phyloP scores from a whole-genome alignment of 306 rosid genomes.

The Cicer chorassanicum region DNA sequence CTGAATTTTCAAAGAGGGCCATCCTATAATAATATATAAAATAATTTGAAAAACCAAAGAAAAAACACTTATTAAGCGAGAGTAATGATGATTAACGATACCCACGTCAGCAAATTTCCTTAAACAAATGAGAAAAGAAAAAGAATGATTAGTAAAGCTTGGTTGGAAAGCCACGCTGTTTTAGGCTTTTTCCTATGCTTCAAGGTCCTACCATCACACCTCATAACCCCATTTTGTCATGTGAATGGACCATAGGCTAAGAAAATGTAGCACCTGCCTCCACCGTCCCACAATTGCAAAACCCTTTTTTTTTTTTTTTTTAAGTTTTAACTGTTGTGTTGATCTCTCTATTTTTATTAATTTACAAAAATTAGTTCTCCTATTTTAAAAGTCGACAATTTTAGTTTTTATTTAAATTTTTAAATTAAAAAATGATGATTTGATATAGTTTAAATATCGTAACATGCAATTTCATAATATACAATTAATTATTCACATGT shows the following conservation, averaged over 20 bases:
- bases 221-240: background rate
- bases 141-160: constrained; percentile 48
- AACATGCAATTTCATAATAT: no score
- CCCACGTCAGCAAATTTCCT: constrained; percentile 46
- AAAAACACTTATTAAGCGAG: constrained; percentile 33
- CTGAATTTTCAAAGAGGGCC: constrained; percentile 39
- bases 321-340: rapidly evolving
- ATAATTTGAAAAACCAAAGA: constrained; percentile 1
- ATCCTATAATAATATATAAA: constrained; percentile 17
- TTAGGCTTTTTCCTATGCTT: constrained; percentile 49
- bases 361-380: no score
- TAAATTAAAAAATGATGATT: no score
- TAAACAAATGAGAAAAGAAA: constrained; percentile 45
- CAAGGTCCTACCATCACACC: constrained; percentile 49
- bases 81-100: constrained; percentile 59
- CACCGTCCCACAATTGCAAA: constrained; percentile 45
- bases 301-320: no score
- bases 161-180: constrained; percentile 63
- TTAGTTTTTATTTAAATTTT: no score
- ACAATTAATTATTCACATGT: no score
- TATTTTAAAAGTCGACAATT: no score
- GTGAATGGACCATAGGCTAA: background rate
- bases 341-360: no score
- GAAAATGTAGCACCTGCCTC: constrained; percentile 30
- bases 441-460: no score